Base-by-base conservation (phyloP, 257 asterid genomes). In the Thymus mandschuricus region DNA sequence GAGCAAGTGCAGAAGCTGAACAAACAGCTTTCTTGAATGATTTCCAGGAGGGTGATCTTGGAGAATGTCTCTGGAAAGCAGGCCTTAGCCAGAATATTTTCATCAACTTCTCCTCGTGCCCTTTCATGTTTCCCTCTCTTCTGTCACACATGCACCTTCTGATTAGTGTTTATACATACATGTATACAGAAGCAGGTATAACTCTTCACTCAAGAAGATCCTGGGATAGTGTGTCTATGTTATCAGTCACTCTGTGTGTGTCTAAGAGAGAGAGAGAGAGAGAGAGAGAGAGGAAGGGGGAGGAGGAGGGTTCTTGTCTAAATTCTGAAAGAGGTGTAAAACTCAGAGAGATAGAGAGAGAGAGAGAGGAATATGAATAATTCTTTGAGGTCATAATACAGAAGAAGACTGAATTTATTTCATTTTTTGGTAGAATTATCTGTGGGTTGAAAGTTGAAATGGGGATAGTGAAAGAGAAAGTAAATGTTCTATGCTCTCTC, bases 61-160 rank as follows among this genome's bases (percentile, higher is more conserved):
- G 6, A 6, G 83, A 72, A 38, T 60, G 77, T 35, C 59, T 86
- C 29, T 72, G 83, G 38, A 74, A 76, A 29, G 84, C 82, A 10
- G 87, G 82, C 79, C 92, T 83, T 41, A 86, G 71, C 96, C 92
- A 85, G 13, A 65, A 81, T 48, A 62, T 60, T 10, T 71, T 86
- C 89, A 69, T 83, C 76, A 80, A 38, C 78, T 81, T 88, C 77
- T 86, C 86, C 34, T 80, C 72, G 34, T 72, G 68, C 71, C 79
- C 81, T 71, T 73, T 82, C 89, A 81, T 84, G 54, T 44, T 59
- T 69, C 49, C 48, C 54, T n/a, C 35, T 48, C 66, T 64, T 60
- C 56, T 40, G 51, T 65, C 56, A 48, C 21, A 21, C 21, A 38
- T 7, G 5, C 45, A 68, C 51, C 60, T 59, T 12, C 6, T 59